Percentiles rank a stretch among this genome's conserved stretches.
Conservation (phyloP, 1,284 basidiomycete genomes). For the Ustilago bromivora region DNA sequence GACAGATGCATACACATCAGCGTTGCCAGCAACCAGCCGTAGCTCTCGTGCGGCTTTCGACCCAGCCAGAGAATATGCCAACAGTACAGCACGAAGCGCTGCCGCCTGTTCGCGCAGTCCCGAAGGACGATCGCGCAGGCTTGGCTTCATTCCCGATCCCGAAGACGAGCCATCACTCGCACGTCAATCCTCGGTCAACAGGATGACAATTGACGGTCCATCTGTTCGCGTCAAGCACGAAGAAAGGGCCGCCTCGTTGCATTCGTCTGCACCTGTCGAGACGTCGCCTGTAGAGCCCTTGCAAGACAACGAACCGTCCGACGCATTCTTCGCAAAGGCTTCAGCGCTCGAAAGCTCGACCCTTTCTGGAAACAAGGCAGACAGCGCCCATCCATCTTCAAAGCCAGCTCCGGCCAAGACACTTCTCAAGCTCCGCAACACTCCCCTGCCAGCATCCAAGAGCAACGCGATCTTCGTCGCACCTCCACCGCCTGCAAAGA, state of each 20-base stretch:
- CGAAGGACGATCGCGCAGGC: conserved; percentile 13
- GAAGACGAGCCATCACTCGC: conserved; percentile 21
- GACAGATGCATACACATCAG: conserved; percentile 8
- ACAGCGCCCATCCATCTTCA: conserved; percentile 1
- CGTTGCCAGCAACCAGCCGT: conserved; percentile 7
- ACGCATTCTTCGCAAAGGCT: neutral
- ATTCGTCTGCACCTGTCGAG: conserved; percentile 1
- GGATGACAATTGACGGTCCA: neutral
- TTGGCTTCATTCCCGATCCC: conserved; percentile 31
- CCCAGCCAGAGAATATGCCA: conserved; percentile 23
- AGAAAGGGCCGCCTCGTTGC: conserved; percentile 17
- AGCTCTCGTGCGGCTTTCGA: conserved; percentile 32
- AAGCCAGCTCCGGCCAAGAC: conserved; percentile 31
- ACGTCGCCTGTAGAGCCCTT: neutral
- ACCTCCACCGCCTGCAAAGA: conserved; percentile 50
- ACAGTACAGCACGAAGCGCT: conserved; percentile 6
- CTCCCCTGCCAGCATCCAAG: conserved; percentile 50
- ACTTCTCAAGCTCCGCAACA: conserved; percentile 53
- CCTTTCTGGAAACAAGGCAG: conserved; percentile 15
- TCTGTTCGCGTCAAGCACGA: conserved; percentile 34
- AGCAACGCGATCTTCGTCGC: conserved; percentile 44
- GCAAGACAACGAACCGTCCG: conserved; percentile 2
- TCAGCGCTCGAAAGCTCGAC: conserved; percentile 6
- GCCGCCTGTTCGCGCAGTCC: conserved; percentile 15
- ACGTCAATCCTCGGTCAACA: neutral